Evolutionary conservation across 106 monocot genomes (phyloP), one percentile per base, ranked within the genome.

Genomic region (Dioscorea alata): DNA sequence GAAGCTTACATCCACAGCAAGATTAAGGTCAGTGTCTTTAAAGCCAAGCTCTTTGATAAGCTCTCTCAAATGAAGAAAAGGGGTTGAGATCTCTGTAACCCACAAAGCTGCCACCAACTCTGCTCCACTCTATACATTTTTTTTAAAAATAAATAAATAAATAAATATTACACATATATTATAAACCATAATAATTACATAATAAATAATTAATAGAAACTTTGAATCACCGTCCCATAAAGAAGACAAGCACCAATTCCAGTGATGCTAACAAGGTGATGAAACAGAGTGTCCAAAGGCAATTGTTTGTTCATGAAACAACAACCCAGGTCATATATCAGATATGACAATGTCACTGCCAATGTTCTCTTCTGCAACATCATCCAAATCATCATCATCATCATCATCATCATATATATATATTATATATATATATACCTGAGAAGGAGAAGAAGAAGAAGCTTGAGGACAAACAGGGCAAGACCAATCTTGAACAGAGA

Each of bases 311-410:
- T 58, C 8, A 70, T 59, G 64, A 48, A 65, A 33, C 71, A 77
- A 50, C 77, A 77, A 23, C 71, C 28, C 8, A 77, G 34, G 66
- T 77, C 77, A 66, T 77, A 77, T 48, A 71, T 71, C 18, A 77
- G 57, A 64, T 77, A 77, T 8, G 71, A 54, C 25, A 71, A 20
- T 10, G 70, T 56, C 57, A 77, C 20, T 1, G 71, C 70, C n/a
- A 77, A 49, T 20, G 71, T 71, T 71, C 71, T 70, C 71, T 58
- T 77, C 77, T 77, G 49, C 54, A 76, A n/a, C 42, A 42, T 42
- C 42, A 42, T 42, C 42, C 42, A 42, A 42, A 42, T 54, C 19
- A 8, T 54, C 15, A 14, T 5, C 15, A 54, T 2, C 2, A 16
- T 4, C 4, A 53, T 4, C 2, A 54, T 1, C 8, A 54, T 2